phyloP scores from a whole-genome alignment of 83 land plant species.

The Diphasiastrum complanatum region DNA sequence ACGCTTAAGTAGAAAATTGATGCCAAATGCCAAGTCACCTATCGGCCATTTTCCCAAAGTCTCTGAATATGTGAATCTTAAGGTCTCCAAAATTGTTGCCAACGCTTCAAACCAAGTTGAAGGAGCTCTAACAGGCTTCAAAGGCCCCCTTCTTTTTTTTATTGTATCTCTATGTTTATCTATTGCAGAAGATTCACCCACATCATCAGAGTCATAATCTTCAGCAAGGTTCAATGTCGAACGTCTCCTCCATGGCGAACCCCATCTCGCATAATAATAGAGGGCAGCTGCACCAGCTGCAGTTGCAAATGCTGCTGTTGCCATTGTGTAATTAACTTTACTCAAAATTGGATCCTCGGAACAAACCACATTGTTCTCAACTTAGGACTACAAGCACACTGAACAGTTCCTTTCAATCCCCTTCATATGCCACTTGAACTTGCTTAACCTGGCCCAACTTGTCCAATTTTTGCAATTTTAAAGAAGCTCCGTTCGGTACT shows the following conservation, averaged over 20 bases:
- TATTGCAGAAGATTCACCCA: conserved; percentile 14
- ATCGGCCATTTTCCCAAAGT: conserved; percentile 99
- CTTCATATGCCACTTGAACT: too few species aligned
- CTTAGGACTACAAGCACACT: too few species aligned
- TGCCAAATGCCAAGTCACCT: conserved; percentile 96
- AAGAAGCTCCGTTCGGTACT: too few species aligned
- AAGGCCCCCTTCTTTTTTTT: conserved; percentile 18
- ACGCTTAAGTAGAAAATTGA: conserved; percentile 73
- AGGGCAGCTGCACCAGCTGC: conserved; percentile 91
- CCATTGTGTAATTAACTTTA: conserved; percentile 34
- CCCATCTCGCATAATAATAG: conserved; percentile 57
- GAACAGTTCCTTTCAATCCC: too few species aligned
- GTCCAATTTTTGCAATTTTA: too few species aligned
- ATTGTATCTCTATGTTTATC: conserved; percentile 24
- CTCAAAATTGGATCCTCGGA: too few species aligned
- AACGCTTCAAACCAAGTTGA: conserved; percentile 96
- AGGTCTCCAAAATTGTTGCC: conserved; percentile 80
- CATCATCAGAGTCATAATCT: conserved; percentile 14
- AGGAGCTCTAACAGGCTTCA: conserved; percentile 67
- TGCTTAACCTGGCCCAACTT: too few species aligned
- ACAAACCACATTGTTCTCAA: too few species aligned
- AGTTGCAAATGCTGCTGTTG: conserved; percentile 89
- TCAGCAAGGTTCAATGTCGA: conserved; percentile 15
- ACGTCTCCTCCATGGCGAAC: conserved; percentile 19
- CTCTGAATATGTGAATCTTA: conserved; percentile 92